Percentiles rank a stretch among this genome's conserved stretches.
Evolutionary conservation across 331 rosid genomes (phyloP).

Genomic region (Pyrus hybrid): DNA sequence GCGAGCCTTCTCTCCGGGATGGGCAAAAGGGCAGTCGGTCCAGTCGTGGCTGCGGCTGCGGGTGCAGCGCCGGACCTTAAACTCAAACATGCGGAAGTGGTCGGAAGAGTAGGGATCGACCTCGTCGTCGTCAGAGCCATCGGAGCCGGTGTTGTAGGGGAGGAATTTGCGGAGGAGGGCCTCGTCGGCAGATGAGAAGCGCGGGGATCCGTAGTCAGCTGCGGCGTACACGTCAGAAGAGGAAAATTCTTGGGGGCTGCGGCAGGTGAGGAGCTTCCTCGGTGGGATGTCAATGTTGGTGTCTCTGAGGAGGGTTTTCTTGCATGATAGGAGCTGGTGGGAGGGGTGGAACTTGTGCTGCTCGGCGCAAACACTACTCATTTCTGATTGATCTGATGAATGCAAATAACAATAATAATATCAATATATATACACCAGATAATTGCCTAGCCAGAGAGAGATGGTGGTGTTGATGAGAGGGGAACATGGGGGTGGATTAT

Average conservation of each 20-base stretch:
- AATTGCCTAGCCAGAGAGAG: background rate
- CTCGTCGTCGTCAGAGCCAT: slow-evolving; percentile 5
- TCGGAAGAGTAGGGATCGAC: slow-evolving; percentile 78
- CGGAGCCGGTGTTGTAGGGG: slow-evolving; percentile 35
- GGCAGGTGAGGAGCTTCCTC: slow-evolving; percentile 52
- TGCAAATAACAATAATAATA: background rate
- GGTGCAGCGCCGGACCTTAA: slow-evolving; percentile 83
- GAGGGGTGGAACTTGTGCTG: slow-evolving; percentile 45
- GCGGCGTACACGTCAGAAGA: slow-evolving; percentile 25
- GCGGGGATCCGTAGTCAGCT: slow-evolving; percentile 22
- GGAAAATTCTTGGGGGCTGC: background rate
- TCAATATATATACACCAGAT: too few relatives aligned
- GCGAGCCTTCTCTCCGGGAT: slow-evolving; percentile 85
- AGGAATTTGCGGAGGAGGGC: slow-evolving; percentile 47
- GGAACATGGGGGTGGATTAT: slow-evolving; percentile 25
- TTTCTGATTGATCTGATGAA: background rate
- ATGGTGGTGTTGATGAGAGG: slow-evolving; percentile 13
- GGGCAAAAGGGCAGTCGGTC: slow-evolving; percentile 97
- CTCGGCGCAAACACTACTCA: slow-evolving; percentile 47
- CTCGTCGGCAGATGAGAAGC: slow-evolving; percentile 35
- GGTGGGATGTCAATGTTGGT: slow-evolving; percentile 55
- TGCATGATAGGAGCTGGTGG: slow-evolving; percentile 31
- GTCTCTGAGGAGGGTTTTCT: slow-evolving; percentile 19
- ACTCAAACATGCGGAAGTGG: slow-evolving; percentile 87
- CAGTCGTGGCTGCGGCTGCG: slow-evolving; percentile 97